Conservation (phyloP, 2,329 filamentous ascomycete species). For the Dactylellina leptospora region DNA sequence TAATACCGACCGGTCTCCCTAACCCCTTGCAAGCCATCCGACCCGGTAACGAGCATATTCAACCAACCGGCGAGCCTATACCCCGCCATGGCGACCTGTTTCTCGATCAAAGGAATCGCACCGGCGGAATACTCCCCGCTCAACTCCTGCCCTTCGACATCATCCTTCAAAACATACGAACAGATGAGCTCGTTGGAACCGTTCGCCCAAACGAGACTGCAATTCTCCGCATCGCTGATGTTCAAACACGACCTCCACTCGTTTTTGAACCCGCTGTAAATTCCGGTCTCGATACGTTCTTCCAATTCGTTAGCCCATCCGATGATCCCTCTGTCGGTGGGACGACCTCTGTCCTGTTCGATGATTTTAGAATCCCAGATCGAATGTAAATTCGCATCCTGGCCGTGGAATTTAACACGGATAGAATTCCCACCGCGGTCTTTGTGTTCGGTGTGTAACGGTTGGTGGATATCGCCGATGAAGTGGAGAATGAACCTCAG, state of each 20-base stretch:
- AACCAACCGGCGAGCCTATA: slow-evolving; percentile 75
- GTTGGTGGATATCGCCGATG: slow-evolving; percentile 75
- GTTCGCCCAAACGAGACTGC: slow-evolving; percentile 71
- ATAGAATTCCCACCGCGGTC: slow-evolving; percentile 74
- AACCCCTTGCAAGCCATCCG: slow-evolving; percentile 46
- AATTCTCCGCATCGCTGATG: slow-evolving; percentile 66
- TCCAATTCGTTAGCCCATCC: slow-evolving; percentile 69
- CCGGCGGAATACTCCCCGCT: slow-evolving; percentile 71
- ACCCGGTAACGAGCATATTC: slow-evolving; percentile 66
- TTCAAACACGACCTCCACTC: slow-evolving; percentile 69
- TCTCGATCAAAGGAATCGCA: slow-evolving; percentile 71
- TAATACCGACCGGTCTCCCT: not conserved
- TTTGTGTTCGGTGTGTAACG: slow-evolving; percentile 72
- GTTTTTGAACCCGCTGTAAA: slow-evolving; percentile 64
- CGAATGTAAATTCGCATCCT: slow-evolving; percentile 72
- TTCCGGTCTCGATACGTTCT: slow-evolving; percentile 67
- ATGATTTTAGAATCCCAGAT: slow-evolving; percentile 78
- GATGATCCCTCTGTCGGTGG: slow-evolving; percentile 64
- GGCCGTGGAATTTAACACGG: slow-evolving; percentile 69
- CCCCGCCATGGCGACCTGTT: slow-evolving; percentile 74
- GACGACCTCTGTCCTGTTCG: slow-evolving; percentile 70
- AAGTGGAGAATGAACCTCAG: slow-evolving; percentile 71
- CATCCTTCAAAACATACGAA: slow-evolving; percentile 63
- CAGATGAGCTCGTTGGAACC: slow-evolving; percentile 72
- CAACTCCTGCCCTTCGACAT: slow-evolving; percentile 68